A percentile compares a stretch with the other conserved stretches of the same genome.
These are phyloP conservation scores for Vitis cinerea DNA, from an alignment of 164 flowering plant genomes.

Conservation along the genomic window DNA sequence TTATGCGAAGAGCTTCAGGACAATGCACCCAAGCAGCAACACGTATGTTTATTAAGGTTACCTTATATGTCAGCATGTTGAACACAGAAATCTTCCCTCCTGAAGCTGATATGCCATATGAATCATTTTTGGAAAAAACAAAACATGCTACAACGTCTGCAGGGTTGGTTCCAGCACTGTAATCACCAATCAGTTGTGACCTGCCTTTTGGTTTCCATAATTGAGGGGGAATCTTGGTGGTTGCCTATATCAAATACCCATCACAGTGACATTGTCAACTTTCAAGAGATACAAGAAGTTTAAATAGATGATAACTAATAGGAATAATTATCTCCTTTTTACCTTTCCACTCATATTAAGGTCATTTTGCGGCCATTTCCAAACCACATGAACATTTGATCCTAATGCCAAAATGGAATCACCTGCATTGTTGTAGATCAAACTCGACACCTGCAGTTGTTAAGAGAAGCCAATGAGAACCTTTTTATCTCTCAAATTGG, in stretches of 20 bases:
- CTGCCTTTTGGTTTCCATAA: slow-evolving; percentile 32
- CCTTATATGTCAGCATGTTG: slow-evolving; percentile 48
- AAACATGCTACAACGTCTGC: slow-evolving; percentile 42
- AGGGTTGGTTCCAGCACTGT: slow-evolving; percentile 17
- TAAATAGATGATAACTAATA: too few species aligned
- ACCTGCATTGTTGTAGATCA: slow-evolving; percentile 36
- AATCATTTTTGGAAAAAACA: slow-evolving; percentile 49
- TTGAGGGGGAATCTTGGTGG: slow-evolving; percentile 24
- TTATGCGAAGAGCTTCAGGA: background rate
- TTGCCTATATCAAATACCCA: slow-evolving; percentile 25
- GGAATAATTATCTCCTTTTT: background rate
- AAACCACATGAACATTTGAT: slow-evolving; percentile 33
- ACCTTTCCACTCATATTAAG: slow-evolving; percentile 25
- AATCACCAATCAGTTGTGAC: slow-evolving; percentile 33
- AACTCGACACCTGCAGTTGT: slow-evolving; percentile 23
- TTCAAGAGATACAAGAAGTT: background rate
- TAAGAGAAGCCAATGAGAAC: slow-evolving; percentile 7
- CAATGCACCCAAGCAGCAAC: background rate
- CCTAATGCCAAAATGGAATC: slow-evolving; percentile 32
- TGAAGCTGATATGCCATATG: slow-evolving; percentile 47
- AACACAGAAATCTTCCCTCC: slow-evolving; percentile 51
- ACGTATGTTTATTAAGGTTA: slow-evolving; percentile 1
- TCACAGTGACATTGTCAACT: background rate
- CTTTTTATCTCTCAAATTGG: background rate
- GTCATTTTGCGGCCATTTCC: slow-evolving; percentile 36